phyloP scores from a whole-genome alignment of 2,329 filamentous ascomycete species.

The Venturia aucupariae region DNA sequence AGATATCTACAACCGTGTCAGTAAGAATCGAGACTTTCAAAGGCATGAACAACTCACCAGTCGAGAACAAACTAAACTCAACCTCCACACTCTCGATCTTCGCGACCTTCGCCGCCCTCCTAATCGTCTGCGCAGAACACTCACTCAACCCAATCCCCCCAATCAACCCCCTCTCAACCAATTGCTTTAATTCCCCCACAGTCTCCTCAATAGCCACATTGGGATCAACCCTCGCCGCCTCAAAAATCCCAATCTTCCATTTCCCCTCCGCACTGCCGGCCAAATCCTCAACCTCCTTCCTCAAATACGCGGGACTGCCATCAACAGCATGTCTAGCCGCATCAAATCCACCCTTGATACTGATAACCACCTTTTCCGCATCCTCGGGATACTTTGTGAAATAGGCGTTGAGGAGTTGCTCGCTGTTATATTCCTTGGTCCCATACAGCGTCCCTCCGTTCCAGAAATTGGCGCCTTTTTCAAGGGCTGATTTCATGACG shows the following conservation, averaged over 20 bases:
- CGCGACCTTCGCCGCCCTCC: slow-evolving; percentile 41
- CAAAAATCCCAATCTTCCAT: slow-evolving; percentile 41
- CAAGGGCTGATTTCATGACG: slow-evolving; percentile 36
- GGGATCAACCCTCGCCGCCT: slow-evolving; percentile 35
- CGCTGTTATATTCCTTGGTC: slow-evolving; percentile 35
- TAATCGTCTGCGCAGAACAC: slow-evolving; percentile 40
- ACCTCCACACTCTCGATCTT: slow-evolving; percentile 45
- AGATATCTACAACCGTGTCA: slow-evolving; percentile 42
- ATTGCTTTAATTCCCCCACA: slow-evolving; percentile 38
- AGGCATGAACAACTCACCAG: slow-evolving; percentile 30
- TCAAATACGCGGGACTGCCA: slow-evolving; percentile 32
- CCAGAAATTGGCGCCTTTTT: slow-evolving; percentile 38
- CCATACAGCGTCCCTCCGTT: slow-evolving; percentile 44
- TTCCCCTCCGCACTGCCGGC: slow-evolving; percentile 35
- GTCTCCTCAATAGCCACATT: slow-evolving; percentile 40
- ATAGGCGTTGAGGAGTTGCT: slow-evolving; percentile 41
- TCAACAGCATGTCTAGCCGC: slow-evolving; percentile 28
- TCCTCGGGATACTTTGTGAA: slow-evolving; percentile 44
- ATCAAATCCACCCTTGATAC: slow-evolving; percentile 39
- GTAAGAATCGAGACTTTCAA: slow-evolving; percentile 15
- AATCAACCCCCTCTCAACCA: slow-evolving; percentile 47
- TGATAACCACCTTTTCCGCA: slow-evolving; percentile 39
- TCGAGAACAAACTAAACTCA: slow-evolving; percentile 46
- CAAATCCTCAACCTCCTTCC: slow-evolving; percentile 38
- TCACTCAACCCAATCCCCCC: slow-evolving; percentile 49